Base-by-base conservation (phyloP, 208 protist genomes). In the Trypanosoma melophagium region DNA sequence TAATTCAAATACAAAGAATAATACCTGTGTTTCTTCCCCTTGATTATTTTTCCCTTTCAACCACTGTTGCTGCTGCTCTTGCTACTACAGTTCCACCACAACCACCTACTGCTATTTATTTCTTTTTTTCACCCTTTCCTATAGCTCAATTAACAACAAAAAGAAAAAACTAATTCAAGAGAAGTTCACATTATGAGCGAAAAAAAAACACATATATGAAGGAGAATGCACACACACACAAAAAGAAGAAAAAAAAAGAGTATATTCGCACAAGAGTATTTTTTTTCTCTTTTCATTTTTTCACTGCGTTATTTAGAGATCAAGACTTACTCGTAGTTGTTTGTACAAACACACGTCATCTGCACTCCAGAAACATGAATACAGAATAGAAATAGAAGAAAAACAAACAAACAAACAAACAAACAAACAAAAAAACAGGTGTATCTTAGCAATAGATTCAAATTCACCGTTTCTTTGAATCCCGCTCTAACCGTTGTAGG, bases 401-500 rank as follows among this genome's bases (percentile, higher is more conserved):
- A n/a, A n/a, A n/a, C n/a, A n/a, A n/a, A n/a, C n/a, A n/a, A n/a
- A n/a, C n/a, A n/a, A n/a, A n/a, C n/a, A n/a, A n/a, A n/a, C n/a
- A n/a, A n/a, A n/a, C n/a, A n/a, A n/a, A n/a, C n/a, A n/a, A n/a
- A n/a, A n/a, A n/a, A n/a, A n/a, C n/a, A n/a, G n/a, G n/a, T n/a
- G n/a, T n/a, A n/a, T n/a, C n/a, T n/a, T n/a, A n/a, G n/a, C n/a
- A n/a, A n/a, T n/a, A n/a, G n/a, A n/a, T n/a, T 61, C 4, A 24
- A 57, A 16, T 28, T 62, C 42, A 52, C 25, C 38, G 7, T 41
- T 65, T 41, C 31, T 42, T 38, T 51, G 44, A 51, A n/a, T 71
- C 66, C 41, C 22, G 28, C 54, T 87, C 71, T 62, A 83, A 49
- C 44, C 61, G 66, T 19, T 60, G 49, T 51, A 88, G 38, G 21